These are phyloP conservation scores for Colletotrichum tamarilloi DNA, from an alignment of 2,329 filamentous ascomycete genomes.

Conservation along the genomic window DNA sequence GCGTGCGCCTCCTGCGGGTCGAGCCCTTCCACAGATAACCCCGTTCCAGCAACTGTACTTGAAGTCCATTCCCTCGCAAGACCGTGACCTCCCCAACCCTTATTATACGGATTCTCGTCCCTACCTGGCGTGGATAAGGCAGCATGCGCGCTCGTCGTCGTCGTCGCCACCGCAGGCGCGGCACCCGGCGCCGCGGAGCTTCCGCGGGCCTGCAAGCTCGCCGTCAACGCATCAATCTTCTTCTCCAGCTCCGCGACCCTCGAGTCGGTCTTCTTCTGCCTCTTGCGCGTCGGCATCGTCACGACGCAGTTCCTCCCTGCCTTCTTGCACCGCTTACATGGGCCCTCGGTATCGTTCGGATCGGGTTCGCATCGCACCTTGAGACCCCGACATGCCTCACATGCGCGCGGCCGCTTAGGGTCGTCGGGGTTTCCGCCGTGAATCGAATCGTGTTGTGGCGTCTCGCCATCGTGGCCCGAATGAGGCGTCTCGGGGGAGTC, in stretches of 20 bases:
- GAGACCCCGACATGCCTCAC: constrained; percentile 79
- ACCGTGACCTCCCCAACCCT: constrained; percentile 25
- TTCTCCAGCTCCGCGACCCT: constrained; percentile 90
- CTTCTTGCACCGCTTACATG: constrained; percentile 83
- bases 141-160: constrained; percentile 35
- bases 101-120: constrained; percentile 25
- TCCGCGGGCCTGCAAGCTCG: constrained; percentile 73
- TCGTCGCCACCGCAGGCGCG: constrained; percentile 43
- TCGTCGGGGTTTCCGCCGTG: constrained; percentile 50
- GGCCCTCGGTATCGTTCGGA: constrained; percentile 67
- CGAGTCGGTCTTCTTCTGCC: constrained; percentile 92
- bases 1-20: constrained; percentile 7
- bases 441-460: constrained; percentile 18
- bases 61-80: constrained; percentile 14
- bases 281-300: constrained; percentile 79
- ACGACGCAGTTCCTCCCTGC: constrained; percentile 82
- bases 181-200: constrained; percentile 30
- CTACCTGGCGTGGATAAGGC: background rate
- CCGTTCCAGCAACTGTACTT: background rate
- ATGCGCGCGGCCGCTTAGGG: constrained; percentile 76
- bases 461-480: constrained; percentile 27
- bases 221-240: constrained; percentile 90
- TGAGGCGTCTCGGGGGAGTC: constrained; percentile 26
- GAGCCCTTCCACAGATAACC: background rate
- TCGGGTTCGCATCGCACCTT: constrained; percentile 90